These are phyloP conservation scores for Pyrenophora graminea DNA, from an alignment of 2,329 filamentous ascomycete genomes.

Conservation along the genomic window DNA sequence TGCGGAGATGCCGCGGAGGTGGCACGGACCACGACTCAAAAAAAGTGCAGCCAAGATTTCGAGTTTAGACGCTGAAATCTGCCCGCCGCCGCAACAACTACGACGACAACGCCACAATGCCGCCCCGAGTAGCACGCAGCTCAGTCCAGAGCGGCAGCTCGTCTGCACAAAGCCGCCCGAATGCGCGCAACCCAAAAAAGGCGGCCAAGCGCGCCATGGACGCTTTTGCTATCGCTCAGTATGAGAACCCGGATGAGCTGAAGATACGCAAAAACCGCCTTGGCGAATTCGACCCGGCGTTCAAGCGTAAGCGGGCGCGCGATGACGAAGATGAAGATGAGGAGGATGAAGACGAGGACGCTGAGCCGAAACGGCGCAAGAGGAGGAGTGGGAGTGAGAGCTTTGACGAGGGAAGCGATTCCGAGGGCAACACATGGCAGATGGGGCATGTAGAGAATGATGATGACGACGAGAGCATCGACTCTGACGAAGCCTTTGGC, in stretches of 20 bases:
- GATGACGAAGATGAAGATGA: conserved; percentile 57
- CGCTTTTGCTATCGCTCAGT: conserved; percentile 68
- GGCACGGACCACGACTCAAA: conserved; percentile 22
- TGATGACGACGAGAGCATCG: conserved; percentile 70
- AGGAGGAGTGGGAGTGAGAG: conserved; percentile 55
- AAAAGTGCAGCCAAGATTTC: conserved; percentile 35
- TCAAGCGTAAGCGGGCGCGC: conserved; percentile 48
- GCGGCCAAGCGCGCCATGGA: conserved; percentile 61
- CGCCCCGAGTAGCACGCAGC: conserved; percentile 50
- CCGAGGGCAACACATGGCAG: conserved; percentile 83
- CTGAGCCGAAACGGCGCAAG: conserved; percentile 38
- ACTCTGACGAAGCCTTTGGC: conserved; percentile 83
- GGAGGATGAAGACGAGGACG: conserved; percentile 34
- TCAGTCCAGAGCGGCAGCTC: conserved; percentile 40
- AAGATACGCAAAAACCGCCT: conserved; percentile 63
- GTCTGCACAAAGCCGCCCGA: conserved; percentile 34
- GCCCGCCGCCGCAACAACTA: conserved; percentile 4
- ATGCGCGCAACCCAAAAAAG: conserved; percentile 49
- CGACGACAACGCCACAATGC: conserved; percentile 45
- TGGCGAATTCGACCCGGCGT: conserved; percentile 56
- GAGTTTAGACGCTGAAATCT: conserved; percentile 13
- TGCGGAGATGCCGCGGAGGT: conserved; percentile 27
- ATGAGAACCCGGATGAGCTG: conserved; percentile 56
- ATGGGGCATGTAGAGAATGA: conserved; percentile 69
- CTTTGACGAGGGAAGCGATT: conserved; percentile 75